Base-by-base conservation (phyloP, 495 filamentous ascomycete species). In the Aspergillus saccharolyticus region DNA sequence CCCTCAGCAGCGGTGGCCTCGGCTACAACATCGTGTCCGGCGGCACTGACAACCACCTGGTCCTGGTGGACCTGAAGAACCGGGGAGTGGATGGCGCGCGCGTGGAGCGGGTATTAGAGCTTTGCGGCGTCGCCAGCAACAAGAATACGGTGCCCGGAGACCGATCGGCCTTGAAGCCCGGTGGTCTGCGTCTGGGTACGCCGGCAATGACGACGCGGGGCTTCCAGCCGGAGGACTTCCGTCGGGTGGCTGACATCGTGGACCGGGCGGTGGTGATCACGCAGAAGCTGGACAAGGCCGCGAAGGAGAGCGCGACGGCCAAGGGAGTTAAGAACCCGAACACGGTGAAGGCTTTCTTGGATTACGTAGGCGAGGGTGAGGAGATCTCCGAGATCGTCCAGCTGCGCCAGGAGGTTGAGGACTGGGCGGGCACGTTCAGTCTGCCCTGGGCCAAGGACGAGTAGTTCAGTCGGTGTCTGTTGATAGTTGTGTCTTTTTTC, bases 131-230 rank as follows among this genome's bases (percentile, higher is more conserved):
- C 28, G 94, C 95, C 18, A 88, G 89, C 68, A 98, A 98, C 79
- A 98, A 98, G 81, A 98, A 98, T 75, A 97, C 94, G 14, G 95
- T 97, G 0, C 94, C 95, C 4, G 94, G 95, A 15, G 94, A 98
- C 73, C 88, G 86, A 63, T 96, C 90, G 16, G 94, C 94, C 2
- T 80, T 98, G 60, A 89, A 90, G 65, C 94, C 94, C 17, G 90
- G 90, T 56, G 94, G 94, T 51, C 79, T 98, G 58, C 85, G 94
- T 60, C 87, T 98, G 70, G 94, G 94, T 22, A 91, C 91, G 4
- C 94, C 94, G 0, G 94, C 94, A 52, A 98, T 98, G 94, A 98
- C 94, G 16, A 97, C 94, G 3, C 80, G 94, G 46, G 95, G 95
- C 4, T 91, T 98, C 71, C 77, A 80, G 58, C 85, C 92, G 50